Percentiles rank a stretch among this genome's conserved stretches.
phyloP scores from a whole-genome alignment of 225 moss, liverwort and hornwort species.

The Bryum argenteum region DNA sequence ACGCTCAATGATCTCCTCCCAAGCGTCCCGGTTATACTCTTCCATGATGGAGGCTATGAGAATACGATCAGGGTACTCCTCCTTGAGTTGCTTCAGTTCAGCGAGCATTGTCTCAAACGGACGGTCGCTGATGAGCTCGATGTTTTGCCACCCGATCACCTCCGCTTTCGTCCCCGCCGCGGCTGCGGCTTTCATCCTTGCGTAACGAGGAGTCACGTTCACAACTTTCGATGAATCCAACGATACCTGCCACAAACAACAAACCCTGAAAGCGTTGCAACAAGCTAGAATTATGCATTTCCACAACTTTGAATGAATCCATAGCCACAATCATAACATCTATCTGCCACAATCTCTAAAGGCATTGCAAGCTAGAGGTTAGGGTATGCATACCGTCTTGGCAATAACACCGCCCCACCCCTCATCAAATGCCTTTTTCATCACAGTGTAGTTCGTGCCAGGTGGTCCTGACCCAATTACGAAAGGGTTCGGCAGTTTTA shows the following conservation, averaged over 20 bases:
- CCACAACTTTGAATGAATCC: constrained; percentile 94
- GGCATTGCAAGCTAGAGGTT: not conserved
- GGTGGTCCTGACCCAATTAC: constrained; percentile 95
- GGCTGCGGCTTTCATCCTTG: constrained; percentile 63
- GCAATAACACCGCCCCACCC: constrained; percentile 99
- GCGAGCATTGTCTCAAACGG: constrained; percentile 96
- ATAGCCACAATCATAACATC: constrained; percentile 23
- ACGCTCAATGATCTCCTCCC: constrained; percentile 97
- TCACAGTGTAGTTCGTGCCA: constrained; percentile 94
- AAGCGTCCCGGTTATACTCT: constrained; percentile 80
- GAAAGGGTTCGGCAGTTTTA: constrained; percentile 86
- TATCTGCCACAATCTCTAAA: not conserved
- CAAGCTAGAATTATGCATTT: not conserved
- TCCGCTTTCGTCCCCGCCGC: constrained; percentile 52
- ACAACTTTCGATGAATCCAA: constrained; percentile 98
- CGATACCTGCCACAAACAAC: constrained; percentile 60
- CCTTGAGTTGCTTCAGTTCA: constrained; percentile 76
- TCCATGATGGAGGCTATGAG: constrained; percentile 97
- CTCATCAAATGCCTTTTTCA: constrained; percentile 98
- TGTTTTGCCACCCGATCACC: constrained; percentile 95
- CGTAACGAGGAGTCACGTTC: constrained; percentile 94
- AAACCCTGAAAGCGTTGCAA: not conserved
- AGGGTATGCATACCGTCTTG: constrained; percentile 64
- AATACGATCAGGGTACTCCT: constrained; percentile 93
- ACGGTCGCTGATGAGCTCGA: constrained; percentile 97